Evolutionary conservation across 1,139 yeast genomes (phyloP).

Genomic region (Candida sp.): DNA sequence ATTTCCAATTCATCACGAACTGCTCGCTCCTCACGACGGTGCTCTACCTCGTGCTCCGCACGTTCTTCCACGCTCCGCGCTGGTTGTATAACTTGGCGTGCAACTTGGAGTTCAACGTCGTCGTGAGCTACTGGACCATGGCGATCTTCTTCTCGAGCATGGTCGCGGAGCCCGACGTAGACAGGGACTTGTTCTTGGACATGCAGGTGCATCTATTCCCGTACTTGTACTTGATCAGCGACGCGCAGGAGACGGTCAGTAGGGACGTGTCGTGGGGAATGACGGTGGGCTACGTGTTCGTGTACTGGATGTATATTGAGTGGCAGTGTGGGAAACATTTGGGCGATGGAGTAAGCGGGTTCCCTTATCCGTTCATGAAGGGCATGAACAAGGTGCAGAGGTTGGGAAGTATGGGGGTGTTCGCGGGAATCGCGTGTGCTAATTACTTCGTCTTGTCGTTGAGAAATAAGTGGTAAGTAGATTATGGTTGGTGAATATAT

Average conservation of each 20-base stretch:
- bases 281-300: conserved; percentile 8
- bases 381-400: conserved; percentile 9
- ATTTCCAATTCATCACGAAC: conserved; percentile 66
- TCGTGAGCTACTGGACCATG: conserved; percentile 26
- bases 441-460: conserved; percentile 11
- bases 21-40: conserved; percentile 30
- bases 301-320: conserved; percentile 13
- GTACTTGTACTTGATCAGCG: conserved; percentile 16
- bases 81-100: conserved; percentile 16
- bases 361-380: conserved; percentile 25
- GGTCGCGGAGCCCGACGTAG: conserved; percentile 22
- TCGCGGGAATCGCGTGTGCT: conserved; percentile 9
- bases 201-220: conserved; percentile 28
- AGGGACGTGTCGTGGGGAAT: background rate
- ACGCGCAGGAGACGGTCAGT: conserved; percentile 1
- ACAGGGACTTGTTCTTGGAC: conserved; percentile 20
- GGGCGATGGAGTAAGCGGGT: conserved; percentile 16
- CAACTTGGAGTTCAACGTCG: conserved; percentile 24
- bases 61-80: conserved; percentile 1
- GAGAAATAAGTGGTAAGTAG: conserved; percentile 5
- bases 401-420: conserved; percentile 6
- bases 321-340: conserved; percentile 9
- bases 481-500: too few relatives aligned
- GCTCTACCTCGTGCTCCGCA: conserved; percentile 6
- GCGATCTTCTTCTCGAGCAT: conserved; percentile 17